These are phyloP conservation scores for Fusarium continuum DNA, from an alignment of 2,329 filamentous ascomycete genomes.

Conservation along the genomic window DNA sequence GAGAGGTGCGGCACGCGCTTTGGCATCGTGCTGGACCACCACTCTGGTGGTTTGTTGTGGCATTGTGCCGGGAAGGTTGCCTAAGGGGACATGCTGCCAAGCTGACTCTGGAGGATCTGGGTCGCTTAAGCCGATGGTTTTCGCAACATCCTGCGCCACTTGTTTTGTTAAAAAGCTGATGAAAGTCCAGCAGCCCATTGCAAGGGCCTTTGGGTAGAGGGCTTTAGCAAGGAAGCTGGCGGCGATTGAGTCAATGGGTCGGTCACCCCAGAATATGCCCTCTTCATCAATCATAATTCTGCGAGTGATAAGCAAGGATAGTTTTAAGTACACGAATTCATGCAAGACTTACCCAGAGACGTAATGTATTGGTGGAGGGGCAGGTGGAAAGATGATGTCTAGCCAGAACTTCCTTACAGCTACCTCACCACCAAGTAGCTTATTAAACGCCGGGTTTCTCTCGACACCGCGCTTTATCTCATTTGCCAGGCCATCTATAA, in stretches of 20 bases:
- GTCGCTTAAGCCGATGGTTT: conserved; percentile 55
- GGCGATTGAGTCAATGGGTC: conserved; percentile 58
- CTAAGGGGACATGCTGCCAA: conserved; percentile 47
- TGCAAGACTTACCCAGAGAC: conserved; percentile 64
- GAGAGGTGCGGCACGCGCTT: conserved; percentile 36
- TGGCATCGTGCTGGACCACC: conserved; percentile 37
- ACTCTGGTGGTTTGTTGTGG: conserved; percentile 39
- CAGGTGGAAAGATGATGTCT: conserved; percentile 67
- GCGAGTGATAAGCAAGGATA: conserved; percentile 31
- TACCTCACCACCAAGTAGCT: conserved; percentile 56
- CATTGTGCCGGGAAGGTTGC: conserved; percentile 33
- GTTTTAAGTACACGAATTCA: rapidly evolving
- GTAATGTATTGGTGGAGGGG: conserved; percentile 67
- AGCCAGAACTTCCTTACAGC: conserved; percentile 65
- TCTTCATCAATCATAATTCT: conserved; percentile 63
- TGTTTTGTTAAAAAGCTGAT: conserved; percentile 57
- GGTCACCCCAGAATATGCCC: conserved; percentile 57
- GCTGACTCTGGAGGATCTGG: conserved; percentile 41
- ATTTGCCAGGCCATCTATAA: conserved; percentile 46
- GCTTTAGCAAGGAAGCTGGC: conserved; percentile 58
- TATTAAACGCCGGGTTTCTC: conserved; percentile 54
- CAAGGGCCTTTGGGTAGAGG: conserved; percentile 63
- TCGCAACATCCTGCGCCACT: conserved; percentile 55
- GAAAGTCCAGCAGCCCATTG: conserved; percentile 62
- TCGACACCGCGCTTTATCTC: conserved; percentile 51